Percentiles rank a stretch among this genome's conserved stretches.
Evolutionary conservation across 352 stramenopile genomes (phyloP).

Genomic region (Globisporangium cystogenes): DNA sequence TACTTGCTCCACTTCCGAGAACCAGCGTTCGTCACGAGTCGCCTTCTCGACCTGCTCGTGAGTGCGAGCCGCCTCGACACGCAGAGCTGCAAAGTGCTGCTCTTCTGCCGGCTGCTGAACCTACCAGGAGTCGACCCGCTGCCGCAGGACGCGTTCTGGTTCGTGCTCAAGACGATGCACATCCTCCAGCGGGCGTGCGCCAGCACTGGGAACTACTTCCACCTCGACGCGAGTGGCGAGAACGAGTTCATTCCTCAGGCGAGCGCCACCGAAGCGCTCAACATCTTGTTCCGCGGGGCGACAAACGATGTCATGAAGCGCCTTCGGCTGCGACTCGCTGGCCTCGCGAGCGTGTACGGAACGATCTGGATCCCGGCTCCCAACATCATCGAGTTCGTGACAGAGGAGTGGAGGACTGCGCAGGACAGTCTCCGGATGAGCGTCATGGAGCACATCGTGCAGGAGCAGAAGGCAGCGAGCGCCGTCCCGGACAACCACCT

Average conservation of each 20-base stretch:
- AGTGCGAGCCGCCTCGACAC: constrained; percentile 41
- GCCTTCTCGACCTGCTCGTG: constrained; percentile 39
- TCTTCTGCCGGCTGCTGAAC: constrained; percentile 38
- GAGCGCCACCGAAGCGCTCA: constrained; percentile 33
- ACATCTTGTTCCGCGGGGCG: constrained; percentile 22
- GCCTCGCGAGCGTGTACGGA: constrained; percentile 44
- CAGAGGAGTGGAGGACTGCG: constrained; percentile 39
- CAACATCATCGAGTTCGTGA: constrained; percentile 33
- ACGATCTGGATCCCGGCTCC: constrained; percentile 49
- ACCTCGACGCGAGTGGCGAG: constrained; percentile 31
- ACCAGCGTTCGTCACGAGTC: constrained; percentile 26
- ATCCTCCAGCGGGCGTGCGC: constrained; percentile 33
- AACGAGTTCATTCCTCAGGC: constrained; percentile 47
- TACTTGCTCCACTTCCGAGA: constrained; percentile 42
- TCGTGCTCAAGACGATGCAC: constrained; percentile 39
- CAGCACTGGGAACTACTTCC: constrained; percentile 35
- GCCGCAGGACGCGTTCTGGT: constrained; percentile 40
- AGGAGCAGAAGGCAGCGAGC: constrained; percentile 2
- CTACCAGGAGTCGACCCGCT: constrained; percentile 33
- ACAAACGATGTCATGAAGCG: constrained; percentile 40
- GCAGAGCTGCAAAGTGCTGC: constrained; percentile 49
- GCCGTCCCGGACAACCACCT: background rate
- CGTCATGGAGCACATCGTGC: constrained; percentile 22
- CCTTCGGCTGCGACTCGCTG: constrained; percentile 27
- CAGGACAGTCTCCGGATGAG: constrained; percentile 19